These are phyloP conservation scores for Sclerotinia trifoliorum DNA, from an alignment of 2,329 filamentous ascomycete genomes.

Conservation along the genomic window DNA sequence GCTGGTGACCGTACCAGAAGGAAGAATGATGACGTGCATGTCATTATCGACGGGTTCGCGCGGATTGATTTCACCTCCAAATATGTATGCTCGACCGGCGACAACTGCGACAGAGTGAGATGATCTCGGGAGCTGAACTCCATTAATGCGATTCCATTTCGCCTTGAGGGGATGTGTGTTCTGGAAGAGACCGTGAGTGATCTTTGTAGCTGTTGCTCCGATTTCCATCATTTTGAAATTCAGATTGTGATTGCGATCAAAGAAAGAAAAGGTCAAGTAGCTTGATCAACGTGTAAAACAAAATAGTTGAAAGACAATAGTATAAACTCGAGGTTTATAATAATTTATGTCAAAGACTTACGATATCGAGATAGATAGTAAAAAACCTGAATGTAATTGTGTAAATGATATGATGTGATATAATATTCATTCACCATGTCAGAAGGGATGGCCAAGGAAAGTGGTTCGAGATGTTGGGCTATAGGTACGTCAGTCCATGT, in stretches of 20 bases:
- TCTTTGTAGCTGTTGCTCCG: slow-evolving; percentile 30
- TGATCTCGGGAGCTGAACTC: slow-evolving; percentile 63
- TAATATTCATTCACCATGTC: background rate
- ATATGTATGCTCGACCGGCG: slow-evolving; percentile 62
- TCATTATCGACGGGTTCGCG: slow-evolving; percentile 70
- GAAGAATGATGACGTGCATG: slow-evolving; percentile 64
- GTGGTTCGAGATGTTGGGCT: slow-evolving; percentile 3
- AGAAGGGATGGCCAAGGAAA: slow-evolving; percentile 5
- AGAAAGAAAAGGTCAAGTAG: background rate
- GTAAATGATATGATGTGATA: background rate
- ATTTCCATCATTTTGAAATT: slow-evolving; percentile 36
- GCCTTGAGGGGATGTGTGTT: slow-evolving; percentile 46
- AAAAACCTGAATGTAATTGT: background rate
- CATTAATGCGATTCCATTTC: slow-evolving; percentile 58
- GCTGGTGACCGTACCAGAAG: slow-evolving; percentile 52
- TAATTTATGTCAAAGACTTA: background rate
- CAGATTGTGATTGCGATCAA: background rate
- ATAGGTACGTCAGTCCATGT: slow-evolving; percentile 1
- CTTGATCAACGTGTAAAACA: background rate
- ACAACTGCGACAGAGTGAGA: slow-evolving; percentile 69
- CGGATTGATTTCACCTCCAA: slow-evolving; percentile 70
- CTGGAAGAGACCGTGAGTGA: slow-evolving; percentile 34
- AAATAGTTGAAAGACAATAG: background rate
- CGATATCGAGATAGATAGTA: background rate
- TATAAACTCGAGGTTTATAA: background rate